A percentile compares a stretch with the other conserved stretches of the same genome.
Evolutionary conservation across 129 eudicot genomes (phyloP).

Genomic region (Chrysanthemum makinoi): DNA sequence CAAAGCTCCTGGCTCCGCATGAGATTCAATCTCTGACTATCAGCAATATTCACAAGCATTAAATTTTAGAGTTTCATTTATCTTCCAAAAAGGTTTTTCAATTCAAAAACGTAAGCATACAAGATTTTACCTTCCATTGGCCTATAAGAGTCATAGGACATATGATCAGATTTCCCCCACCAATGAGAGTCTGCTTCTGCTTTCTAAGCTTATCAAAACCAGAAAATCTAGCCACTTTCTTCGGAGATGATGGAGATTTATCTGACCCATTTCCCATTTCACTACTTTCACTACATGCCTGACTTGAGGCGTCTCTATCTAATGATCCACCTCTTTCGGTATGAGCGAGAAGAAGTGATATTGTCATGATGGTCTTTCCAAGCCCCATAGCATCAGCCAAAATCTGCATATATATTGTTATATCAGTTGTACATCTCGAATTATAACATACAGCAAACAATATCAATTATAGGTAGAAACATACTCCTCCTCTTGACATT

Average conservation of each 20-base stretch:
- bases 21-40: conserved; percentile 91
- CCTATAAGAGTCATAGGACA: conserved; percentile 98
- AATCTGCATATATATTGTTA: conserved; percentile 56
- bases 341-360: conserved; percentile 86
- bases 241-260: conserved; percentile 47
- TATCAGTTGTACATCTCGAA: neutral
- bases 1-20: conserved; percentile 71
- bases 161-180: conserved; percentile 88
- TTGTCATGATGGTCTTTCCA: conserved; percentile 98
- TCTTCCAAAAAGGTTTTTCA: neutral
- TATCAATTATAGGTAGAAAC: conserved; percentile 25
- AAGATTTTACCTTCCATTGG: conserved; percentile 88
- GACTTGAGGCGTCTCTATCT: conserved; percentile 39
- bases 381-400: conserved; percentile 99
- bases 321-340: conserved; percentile 66
- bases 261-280: conserved; percentile 42
- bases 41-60: conserved; percentile 30
- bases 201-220: conserved; percentile 73
- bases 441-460: neutral
- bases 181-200: conserved; percentile 40
- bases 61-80: conserved; percentile 8
- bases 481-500: conserved; percentile 99
- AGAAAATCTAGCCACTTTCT: conserved; percentile 51
- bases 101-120: neutral
- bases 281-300: conserved; percentile 28